Conservation (phyloP, 805 yeast species). For the Lipomyces anomalus region DNA sequence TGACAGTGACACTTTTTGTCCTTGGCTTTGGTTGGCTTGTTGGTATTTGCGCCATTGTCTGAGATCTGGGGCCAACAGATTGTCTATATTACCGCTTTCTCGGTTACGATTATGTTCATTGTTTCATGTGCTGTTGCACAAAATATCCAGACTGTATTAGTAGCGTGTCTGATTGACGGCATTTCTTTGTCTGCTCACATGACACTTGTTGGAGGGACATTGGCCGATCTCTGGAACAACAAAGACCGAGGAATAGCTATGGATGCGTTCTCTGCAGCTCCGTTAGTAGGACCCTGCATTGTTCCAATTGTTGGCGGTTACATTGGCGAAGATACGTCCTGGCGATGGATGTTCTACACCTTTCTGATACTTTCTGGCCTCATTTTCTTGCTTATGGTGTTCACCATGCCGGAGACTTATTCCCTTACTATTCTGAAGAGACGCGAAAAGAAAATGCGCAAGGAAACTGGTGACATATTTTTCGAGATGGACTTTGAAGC, state of each 20-base stretch:
- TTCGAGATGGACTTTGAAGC: conserved; percentile 62
- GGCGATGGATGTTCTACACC: conserved; percentile 70
- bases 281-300: conserved; percentile 49
- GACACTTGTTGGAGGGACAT: conserved; percentile 70
- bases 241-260: conserved; percentile 61
- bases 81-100: conserved; percentile 47
- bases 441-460: conserved; percentile 48
- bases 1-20: conserved; percentile 53
- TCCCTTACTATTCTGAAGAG: conserved; percentile 46
- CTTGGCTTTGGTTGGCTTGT: conserved; percentile 61
- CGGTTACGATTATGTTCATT: conserved; percentile 45
- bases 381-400: conserved; percentile 43
- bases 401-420: conserved; percentile 59
- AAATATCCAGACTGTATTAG: conserved; percentile 57
- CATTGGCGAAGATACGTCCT: conserved; percentile 52
- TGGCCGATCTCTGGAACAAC: conserved; percentile 64
- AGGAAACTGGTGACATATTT: conserved; percentile 46
- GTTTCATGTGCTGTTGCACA: conserved; percentile 51
- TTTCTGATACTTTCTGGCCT: conserved; percentile 59
- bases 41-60: conserved; percentile 54
- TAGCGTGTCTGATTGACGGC: conserved; percentile 64
- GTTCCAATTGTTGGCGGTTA: conserved; percentile 66
- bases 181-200: conserved; percentile 70
- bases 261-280: conserved; percentile 58
- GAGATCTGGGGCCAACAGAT: conserved; percentile 53